Base-by-base conservation (phyloP, 177 flowering plant genomes). In the Telopea speciosissima region DNA sequence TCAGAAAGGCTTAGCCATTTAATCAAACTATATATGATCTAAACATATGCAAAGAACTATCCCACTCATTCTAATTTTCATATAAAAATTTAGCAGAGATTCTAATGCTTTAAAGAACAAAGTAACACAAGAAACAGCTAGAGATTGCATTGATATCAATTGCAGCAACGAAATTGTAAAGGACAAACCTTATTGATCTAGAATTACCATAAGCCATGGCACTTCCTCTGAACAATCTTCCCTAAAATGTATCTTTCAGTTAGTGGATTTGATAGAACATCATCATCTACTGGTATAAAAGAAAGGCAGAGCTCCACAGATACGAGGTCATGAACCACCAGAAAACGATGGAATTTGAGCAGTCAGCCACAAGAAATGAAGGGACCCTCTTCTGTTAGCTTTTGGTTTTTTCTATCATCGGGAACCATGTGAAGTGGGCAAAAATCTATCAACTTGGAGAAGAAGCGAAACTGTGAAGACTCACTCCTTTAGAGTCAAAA, bases 161-260 rank as follows among this genome's bases (percentile, higher is more conserved):
- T 2, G 5, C 33, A 49, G 17, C 40, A 36, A 8, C 24, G 23
- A 58, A 21, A 10, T 8, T 8, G 16, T 28, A 61, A 49, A 26
- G 62, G 3, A 69, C 76, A 23, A 5, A 92, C 95, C 90, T 87
- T 56, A 92, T 86, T 25, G 93, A 87, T 85, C 82, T 87, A 64
- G 97, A 85, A 68, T 79, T 84, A n/a, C 54, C 76, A 75, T 72
- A 87, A 73, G 83, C 90, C 97, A 92, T 92, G 44, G 62, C 40
- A 36, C 40, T 36, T 49, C 19, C 17, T 69, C 8, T 24, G 45
- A 40, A 8, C 8, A 67, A 54, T 17, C 33, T 54, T 49, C 40
- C 8, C 40, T 8, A 8, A 49, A 49, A 12, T 19, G 60, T n/a
- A 63, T 49, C 66, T 52, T 36, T 66, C 70, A 66, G n/a, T 56